Evolutionary conservation across 2,329 filamentous ascomycete genomes (phyloP).

Genomic region (Kalaharituber pfeilii): DNA sequence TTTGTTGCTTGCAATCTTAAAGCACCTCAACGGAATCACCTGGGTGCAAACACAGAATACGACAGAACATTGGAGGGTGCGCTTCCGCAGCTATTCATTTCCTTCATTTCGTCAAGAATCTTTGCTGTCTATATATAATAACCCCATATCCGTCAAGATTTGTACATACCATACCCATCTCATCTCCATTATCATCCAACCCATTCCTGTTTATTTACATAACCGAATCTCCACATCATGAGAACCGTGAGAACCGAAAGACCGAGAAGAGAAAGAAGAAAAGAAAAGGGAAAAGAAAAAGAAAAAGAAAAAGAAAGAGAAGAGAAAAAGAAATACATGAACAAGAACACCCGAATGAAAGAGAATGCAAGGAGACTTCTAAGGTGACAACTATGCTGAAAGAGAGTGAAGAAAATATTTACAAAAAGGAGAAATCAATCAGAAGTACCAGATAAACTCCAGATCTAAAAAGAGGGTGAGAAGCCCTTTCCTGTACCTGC

Average conservation of each 20-base stretch:
- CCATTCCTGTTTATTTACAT: neutral
- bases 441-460: neutral
- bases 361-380: neutral
- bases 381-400: too few relatives aligned
- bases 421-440: neutral
- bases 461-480: neutral
- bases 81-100: too few relatives aligned
- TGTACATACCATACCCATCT: neutral
- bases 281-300: neutral
- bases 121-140: too few relatives aligned
- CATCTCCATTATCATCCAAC: neutral
- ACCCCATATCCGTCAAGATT: too few relatives aligned
- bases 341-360: neutral
- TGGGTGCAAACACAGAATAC: too few relatives aligned
- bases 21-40: too few relatives aligned
- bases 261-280: neutral
- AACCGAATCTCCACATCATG: too few relatives aligned
- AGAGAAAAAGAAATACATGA: too few relatives aligned
- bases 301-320: neutral
- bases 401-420: neutral
- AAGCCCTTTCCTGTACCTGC: neutral
- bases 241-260: too few relatives aligned
- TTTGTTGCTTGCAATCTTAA: too few relatives aligned
- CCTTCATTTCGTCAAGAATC: too few relatives aligned
- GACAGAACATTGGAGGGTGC: too few relatives aligned